phyloP scores from a whole-genome alignment of 306 rosid genomes.

The Corylus avellana region DNA sequence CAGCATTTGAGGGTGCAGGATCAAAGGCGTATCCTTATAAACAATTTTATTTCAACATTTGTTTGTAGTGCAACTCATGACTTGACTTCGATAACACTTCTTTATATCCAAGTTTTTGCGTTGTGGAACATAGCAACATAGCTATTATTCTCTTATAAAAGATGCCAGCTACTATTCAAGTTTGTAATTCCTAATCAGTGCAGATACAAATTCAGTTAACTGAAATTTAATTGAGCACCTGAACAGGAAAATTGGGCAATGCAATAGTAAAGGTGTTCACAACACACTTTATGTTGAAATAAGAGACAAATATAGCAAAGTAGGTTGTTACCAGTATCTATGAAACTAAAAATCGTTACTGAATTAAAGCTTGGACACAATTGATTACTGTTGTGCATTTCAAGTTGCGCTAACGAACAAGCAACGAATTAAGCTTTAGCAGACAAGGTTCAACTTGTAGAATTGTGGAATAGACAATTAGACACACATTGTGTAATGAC shows the following conservation, averaged over 20 bases:
- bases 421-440: too few relatives aligned
- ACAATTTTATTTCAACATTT: conserved; percentile 18
- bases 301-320: background rate
- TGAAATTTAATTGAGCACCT: background rate
- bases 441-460: background rate
- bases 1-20: conserved; percentile 78
- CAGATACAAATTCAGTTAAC: background rate
- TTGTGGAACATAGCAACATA: conserved; percentile 8
- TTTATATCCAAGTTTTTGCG: background rate
- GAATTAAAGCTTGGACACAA: background rate
- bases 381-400: background rate
- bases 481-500: background rate
- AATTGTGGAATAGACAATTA: background rate
- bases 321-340: background rate
- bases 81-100: background rate
- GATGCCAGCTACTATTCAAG: background rate
- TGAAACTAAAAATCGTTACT: background rate
- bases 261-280: background rate
- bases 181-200: conserved; percentile 15
- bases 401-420: background rate
- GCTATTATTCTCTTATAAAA: conserved; percentile 8
- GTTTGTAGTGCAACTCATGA: background rate
- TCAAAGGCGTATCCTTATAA: conserved; percentile 81
- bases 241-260: background rate
- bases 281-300: background rate